phyloP scores from a whole-genome alignment of 768 basidiomycete genomes.

The Termitomyces sp. region DNA sequence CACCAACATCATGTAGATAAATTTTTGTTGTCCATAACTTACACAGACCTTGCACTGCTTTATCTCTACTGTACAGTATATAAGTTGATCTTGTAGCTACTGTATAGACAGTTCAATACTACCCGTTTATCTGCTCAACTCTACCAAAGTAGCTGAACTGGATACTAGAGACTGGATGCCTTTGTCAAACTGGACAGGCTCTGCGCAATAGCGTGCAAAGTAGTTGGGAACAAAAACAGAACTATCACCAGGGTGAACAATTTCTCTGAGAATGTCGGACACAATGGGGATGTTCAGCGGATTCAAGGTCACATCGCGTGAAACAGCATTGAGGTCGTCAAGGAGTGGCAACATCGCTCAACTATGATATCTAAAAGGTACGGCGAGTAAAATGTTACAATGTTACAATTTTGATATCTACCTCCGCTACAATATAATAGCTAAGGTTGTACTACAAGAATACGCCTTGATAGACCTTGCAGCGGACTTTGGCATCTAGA shows the following conservation, averaged over 20 bases:
- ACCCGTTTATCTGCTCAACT: too few species aligned
- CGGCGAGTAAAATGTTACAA: constrained; percentile 41
- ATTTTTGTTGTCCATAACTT: too few species aligned
- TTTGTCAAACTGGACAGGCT: constrained; percentile 54
- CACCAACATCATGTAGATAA: too few species aligned
- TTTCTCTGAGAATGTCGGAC: constrained; percentile 56
- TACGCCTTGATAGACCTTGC: too few species aligned
- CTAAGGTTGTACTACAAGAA: too few species aligned
- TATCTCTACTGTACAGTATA: too few species aligned
- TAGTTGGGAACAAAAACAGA: constrained; percentile 47
- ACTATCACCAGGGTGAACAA: constrained; percentile 51
- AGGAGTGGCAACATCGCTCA: constrained; percentile 57
- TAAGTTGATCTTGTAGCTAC: too few species aligned
- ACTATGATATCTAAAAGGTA: constrained; percentile 68
- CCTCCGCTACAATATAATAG: too few species aligned
- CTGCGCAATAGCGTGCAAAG: constrained; percentile 54
- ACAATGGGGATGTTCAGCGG: constrained; percentile 55
- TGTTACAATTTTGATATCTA: too few species aligned
- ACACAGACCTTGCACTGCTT: too few species aligned
- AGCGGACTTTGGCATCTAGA: constrained; percentile 31
- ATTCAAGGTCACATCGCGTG: constrained; percentile 31
- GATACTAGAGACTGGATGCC: constrained; percentile 41
- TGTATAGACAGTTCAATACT: too few species aligned
- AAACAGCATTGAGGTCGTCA: constrained; percentile 41
- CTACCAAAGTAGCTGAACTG: constrained; percentile 19